Percentiles rank a stretch among this genome's conserved stretches.
Conservation (phyloP, 2,329 filamentous ascomycete species). For the Fusarium sp. region DNA sequence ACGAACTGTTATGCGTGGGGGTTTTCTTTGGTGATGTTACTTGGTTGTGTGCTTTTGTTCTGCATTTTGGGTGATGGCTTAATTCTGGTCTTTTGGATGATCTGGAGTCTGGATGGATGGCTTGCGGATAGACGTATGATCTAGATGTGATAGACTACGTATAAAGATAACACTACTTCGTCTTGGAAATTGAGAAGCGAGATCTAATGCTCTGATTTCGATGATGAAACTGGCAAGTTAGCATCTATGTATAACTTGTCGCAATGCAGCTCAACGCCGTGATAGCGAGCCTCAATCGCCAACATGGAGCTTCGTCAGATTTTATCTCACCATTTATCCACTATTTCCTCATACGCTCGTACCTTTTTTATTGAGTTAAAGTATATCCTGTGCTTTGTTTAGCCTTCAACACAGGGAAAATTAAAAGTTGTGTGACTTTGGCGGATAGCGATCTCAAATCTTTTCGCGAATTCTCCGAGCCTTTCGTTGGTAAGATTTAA, state of each 20-base stretch:
- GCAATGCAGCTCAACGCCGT: background rate
- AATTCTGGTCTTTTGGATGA: conserved; percentile 27
- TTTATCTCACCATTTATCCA: background rate
- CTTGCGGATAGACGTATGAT: conserved; percentile 34
- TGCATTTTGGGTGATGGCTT: conserved; percentile 2
- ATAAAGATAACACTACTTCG: conserved; percentile 1
- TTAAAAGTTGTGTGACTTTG: too few species aligned
- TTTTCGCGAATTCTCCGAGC: background rate
- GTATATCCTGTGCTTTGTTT: background rate
- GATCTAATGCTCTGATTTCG: background rate
- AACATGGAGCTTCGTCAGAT: background rate
- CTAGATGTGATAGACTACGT: conserved; percentile 43
- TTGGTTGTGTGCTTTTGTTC: background rate
- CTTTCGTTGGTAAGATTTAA: too few species aligned
- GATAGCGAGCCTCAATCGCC: too few species aligned
- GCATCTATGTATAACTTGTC: background rate
- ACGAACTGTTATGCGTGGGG: background rate
- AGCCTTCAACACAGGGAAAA: background rate
- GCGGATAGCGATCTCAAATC: background rate
- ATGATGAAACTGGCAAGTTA: background rate
- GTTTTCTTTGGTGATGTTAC: background rate
- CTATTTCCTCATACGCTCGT: background rate
- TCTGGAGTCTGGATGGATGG: conserved; percentile 17
- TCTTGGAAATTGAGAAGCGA: background rate
- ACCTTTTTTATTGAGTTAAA: too few species aligned